A percentile compares a stretch with the other conserved stretches of the same genome.
Evolutionary conservation across 2,329 filamentous ascomycete genomes (phyloP).

Genomic region (Sphaerulina vaccinii): DNA sequence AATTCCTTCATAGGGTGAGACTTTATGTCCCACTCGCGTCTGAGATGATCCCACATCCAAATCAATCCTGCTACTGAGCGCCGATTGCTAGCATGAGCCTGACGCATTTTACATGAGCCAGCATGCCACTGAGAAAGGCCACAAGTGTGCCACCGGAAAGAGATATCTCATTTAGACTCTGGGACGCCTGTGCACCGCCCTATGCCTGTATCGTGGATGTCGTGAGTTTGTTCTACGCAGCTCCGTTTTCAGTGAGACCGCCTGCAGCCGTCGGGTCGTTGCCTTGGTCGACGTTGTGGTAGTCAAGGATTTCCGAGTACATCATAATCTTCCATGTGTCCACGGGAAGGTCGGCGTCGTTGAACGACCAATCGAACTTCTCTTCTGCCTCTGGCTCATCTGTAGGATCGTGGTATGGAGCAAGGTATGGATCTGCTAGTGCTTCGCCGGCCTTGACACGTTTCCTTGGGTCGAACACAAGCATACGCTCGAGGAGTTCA

Average conservation of each 20-base stretch:
- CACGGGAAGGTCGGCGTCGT: constrained; percentile 93
- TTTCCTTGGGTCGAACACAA: constrained; percentile 98
- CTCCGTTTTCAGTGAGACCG: constrained; percentile 20
- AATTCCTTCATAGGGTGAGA: constrained; percentile 9
- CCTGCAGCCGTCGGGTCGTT: constrained; percentile 29
- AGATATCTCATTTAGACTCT: constrained; percentile 1
- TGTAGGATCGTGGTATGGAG: constrained; percentile 94
- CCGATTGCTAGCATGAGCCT: constrained; percentile 1
- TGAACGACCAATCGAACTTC: constrained; percentile 99
- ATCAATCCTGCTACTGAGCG: constrained; percentile 6
- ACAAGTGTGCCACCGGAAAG: background rate
- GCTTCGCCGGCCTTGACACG: constrained; percentile 83
- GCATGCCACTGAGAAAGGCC: background rate
- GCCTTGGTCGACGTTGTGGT: constrained; percentile 81
- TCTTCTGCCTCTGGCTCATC: constrained; percentile 94
- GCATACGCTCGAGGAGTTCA: constrained; percentile 91
- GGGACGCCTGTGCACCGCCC: constrained; percentile 11
- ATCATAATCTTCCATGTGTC: constrained; percentile 99
- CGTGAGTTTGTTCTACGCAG: constrained; percentile 13
- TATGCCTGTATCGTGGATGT: constrained; percentile 8
- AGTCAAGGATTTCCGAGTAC: constrained; percentile 98
- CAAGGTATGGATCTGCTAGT: constrained; percentile 87
- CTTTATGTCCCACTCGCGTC: constrained; percentile 2
- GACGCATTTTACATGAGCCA: constrained; percentile 4
- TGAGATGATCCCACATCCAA: background rate